Conservation (phyloP, 2,329 filamentous ascomycete genomes). For the Neoarthrinium moseri region DNA sequence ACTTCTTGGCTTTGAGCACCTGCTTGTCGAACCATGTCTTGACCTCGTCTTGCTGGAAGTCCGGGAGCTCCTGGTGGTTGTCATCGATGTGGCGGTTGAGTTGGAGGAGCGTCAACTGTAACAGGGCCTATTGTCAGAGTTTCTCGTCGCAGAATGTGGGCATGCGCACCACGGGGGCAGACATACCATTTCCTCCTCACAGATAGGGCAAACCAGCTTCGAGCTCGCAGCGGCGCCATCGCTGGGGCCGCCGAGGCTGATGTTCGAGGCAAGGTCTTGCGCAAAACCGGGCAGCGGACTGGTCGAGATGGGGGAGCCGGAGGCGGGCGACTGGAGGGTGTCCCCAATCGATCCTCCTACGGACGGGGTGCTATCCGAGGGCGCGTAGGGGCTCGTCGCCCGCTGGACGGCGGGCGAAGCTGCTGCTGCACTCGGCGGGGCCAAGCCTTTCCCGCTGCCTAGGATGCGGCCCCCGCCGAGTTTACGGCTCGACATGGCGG, state of each 20-base stretch:
- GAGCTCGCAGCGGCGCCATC: constrained; percentile 58
- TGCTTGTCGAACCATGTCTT: constrained; percentile 97
- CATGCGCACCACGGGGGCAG: constrained; percentile 17
- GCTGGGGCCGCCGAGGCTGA: constrained; percentile 62
- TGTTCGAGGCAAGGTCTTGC: constrained; percentile 79
- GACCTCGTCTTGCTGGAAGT: constrained; percentile 87
- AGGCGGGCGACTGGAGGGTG: constrained; percentile 57
- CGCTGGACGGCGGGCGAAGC: constrained; percentile 37
- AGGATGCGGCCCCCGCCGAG: constrained; percentile 90
- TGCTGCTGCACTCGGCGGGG: constrained; percentile 47
- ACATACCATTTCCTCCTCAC: constrained; percentile 90
- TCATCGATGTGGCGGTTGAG: constrained; percentile 88
- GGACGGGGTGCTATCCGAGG: constrained; percentile 73
- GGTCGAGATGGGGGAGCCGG: constrained; percentile 31
- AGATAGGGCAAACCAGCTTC: constrained; percentile 91
- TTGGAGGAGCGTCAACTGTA: constrained; percentile 83
- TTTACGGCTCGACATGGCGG: constrained; percentile 76
- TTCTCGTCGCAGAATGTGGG: neutral
- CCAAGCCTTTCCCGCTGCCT: constrained; percentile 81
- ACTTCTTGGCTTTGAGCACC: constrained; percentile 88
- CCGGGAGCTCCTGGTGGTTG: constrained; percentile 83
- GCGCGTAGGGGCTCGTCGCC: constrained; percentile 49
- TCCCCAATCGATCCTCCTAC: constrained; percentile 65
- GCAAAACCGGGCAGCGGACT: constrained; percentile 68
- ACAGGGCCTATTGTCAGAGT: constrained; percentile 13